These are phyloP conservation scores for Linnemannia hyalina DNA, from an alignment of 192 early-diverging fungal species.

Conservation along the genomic window DNA sequence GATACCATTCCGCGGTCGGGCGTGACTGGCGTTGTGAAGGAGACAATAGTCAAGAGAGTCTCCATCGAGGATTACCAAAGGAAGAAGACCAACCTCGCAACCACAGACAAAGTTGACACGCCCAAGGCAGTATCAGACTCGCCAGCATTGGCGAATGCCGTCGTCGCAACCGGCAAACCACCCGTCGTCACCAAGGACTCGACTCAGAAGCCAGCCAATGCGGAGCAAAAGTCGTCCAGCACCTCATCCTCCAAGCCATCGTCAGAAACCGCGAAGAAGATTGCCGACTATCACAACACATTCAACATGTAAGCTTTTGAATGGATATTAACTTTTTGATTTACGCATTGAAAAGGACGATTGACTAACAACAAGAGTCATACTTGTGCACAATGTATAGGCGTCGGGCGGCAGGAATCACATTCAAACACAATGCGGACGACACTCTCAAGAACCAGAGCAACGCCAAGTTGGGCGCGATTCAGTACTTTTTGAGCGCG, in stretches of 20 bases:
- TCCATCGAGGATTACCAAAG: conserved; percentile 55
- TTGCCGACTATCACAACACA: conserved; percentile 37
- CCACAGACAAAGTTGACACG: conserved; percentile 39
- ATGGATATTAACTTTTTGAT: background rate
- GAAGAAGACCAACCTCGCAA: conserved; percentile 17
- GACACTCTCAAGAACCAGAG: conserved; percentile 33
- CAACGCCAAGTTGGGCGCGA: conserved; percentile 30
- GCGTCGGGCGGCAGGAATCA: conserved; percentile 32
- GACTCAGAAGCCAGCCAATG: background rate
- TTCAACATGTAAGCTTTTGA: conserved; percentile 33
- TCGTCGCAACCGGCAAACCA: conserved; percentile 13
- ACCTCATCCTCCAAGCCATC: conserved; percentile 11
- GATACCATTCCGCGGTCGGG: conserved; percentile 1
- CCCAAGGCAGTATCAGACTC: conserved; percentile 46
- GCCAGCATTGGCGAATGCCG: conserved; percentile 31
- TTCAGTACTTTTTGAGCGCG: conserved; percentile 48
- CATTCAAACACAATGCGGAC: conserved; percentile 43
- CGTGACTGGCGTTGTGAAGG: background rate
- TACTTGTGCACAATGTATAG: background rate
- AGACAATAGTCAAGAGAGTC: conserved; percentile 30
- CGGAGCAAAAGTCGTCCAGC: conserved; percentile 27
- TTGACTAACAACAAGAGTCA: background rate
- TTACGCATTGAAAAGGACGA: background rate
- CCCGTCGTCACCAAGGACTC: conserved; percentile 14
- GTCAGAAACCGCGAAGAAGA: conserved; percentile 27